Conservation (phyloP, 1,284 basidiomycete species). For the Ganoderma lingzhi region DNA sequence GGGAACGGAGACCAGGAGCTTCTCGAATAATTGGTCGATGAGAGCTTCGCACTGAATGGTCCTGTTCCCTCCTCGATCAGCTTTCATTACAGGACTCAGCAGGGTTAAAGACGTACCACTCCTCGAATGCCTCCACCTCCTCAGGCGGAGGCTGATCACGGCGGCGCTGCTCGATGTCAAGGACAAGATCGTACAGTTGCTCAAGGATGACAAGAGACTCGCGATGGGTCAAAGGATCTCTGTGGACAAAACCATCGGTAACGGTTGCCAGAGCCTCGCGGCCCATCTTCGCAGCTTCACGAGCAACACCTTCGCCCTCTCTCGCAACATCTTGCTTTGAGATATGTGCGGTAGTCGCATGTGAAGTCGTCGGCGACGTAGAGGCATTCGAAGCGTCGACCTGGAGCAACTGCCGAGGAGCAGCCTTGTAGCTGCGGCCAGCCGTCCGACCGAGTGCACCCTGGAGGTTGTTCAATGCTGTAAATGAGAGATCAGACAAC, state of each 20-base stretch:
- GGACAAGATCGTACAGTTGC: conserved; percentile 84
- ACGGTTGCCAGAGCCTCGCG: conserved; percentile 69
- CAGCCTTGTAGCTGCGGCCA: conserved; percentile 90
- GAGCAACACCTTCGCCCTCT: conserved; percentile 62
- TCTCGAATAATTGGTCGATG: conserved; percentile 82
- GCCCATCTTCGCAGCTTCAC: conserved; percentile 77
- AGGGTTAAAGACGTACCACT: conserved; percentile 55
- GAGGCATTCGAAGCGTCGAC: conserved; percentile 65
- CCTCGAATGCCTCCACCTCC: conserved; percentile 57
- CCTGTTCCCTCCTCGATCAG: conserved; percentile 18
- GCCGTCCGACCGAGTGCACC: conserved; percentile 96
- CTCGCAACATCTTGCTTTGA: conserved; percentile 58
- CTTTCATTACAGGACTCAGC: not conserved
- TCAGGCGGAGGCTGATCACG: conserved; percentile 78
- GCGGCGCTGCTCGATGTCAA: conserved; percentile 88
- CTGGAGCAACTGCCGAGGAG: conserved; percentile 95
- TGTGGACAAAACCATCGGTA: conserved; percentile 61
- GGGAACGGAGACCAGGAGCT: conserved; percentile 87
- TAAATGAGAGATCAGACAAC: conserved; percentile 1
- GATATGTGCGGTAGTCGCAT: conserved; percentile 61
- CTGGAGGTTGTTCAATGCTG: conserved; percentile 85
- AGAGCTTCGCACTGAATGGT: conserved; percentile 61
- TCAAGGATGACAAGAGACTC: conserved; percentile 87
- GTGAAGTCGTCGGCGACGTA: conserved; percentile 60
- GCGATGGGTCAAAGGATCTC: conserved; percentile 80